Percentiles rank a stretch among this genome's conserved stretches.
Conservation (phyloP, 441 rosid genomes). For the Jatropha podagrica region DNA sequence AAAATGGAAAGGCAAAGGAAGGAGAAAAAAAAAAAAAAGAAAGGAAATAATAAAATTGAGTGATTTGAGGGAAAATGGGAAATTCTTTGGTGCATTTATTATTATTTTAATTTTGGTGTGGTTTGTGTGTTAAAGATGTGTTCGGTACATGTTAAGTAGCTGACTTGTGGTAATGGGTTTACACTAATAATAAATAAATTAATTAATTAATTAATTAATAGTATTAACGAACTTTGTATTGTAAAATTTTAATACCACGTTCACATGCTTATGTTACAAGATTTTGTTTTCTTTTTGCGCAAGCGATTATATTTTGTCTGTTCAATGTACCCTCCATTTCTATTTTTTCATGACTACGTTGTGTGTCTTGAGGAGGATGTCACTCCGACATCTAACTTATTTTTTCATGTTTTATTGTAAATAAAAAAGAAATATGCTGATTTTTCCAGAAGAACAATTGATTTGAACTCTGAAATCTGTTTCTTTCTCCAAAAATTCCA, state of each 20-base stretch:
- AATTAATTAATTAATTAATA: too few species aligned
- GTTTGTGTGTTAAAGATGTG: conserved; percentile 5
- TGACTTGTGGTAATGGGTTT: not conserved
- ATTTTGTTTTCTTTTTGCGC: conserved; percentile 3
- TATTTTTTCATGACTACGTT: too few species aligned
- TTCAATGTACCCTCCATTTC: not conserved
- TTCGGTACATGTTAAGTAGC: conserved; percentile 9
- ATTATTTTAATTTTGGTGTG: not conserved
- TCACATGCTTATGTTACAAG: conserved; percentile 14
- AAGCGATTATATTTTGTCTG: not conserved
- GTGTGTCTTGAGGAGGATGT: too few species aligned
- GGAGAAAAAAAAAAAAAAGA: conserved; percentile 16
- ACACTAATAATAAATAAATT: not conserved
- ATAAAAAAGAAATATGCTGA: too few species aligned
- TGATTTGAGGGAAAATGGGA: conserved; percentile 30
- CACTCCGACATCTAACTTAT: too few species aligned
- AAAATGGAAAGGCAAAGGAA: conserved; percentile 30
- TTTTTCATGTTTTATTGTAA: too few species aligned
- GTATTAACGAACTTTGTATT: not conserved
- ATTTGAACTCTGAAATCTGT: not conserved
- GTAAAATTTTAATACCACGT: not conserved
- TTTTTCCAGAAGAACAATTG: too few species aligned
- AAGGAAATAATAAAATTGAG: conserved; percentile 30
- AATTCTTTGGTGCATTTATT: conserved; percentile 15
- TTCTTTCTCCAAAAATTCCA: not conserved